Evolutionary conservation across 2,329 filamentous ascomycete species (phyloP), one percentile per base, ranked within the genome.

Genomic region (Ascochyta lentis): DNA sequence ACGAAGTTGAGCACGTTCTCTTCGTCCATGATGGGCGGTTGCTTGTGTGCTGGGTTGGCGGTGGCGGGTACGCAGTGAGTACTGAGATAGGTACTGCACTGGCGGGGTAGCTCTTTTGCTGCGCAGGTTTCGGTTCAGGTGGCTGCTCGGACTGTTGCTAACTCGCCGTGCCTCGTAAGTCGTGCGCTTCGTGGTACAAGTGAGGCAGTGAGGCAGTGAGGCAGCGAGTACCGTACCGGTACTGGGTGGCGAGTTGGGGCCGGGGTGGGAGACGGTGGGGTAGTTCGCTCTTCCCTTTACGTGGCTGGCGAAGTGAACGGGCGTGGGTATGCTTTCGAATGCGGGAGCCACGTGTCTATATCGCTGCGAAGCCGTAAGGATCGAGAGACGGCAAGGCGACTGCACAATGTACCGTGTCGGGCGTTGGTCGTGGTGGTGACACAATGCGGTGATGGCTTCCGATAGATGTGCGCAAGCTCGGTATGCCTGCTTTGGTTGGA

Each of bases 1-100:
- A 87, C 86, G 75, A 99, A 97, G 69, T 87, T 86, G 61, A 85
- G 84, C 65, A 97, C 85, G 58, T 81, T 77, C 64, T 89, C 87
- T 66, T 76, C 74, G 65, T 75, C 75, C 75, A 77, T 77, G 58
- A 26, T 60, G 65, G 49, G 40, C 31, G 33, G 26, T 22, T 26
- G 35, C 26, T 41, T 54, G 49, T 53, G 49, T 52, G 49, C 31
- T 26, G 43, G 49, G 38, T 45, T 35, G 54, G 31, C 46, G 12
- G 50, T 33, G 38, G 26, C 7, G 16, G 22, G 2, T 27, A n/a
- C 19, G 47, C 31, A 16, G 46, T 47, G 35, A 38, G 47, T 15
- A 55, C 52, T 55, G 29, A 31, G 41, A 45, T 41, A 31, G 37
- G 41, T 41, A 46, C 35, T 55, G 52, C 52, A 15, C 37, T 23